Evolutionary conservation across 2,329 filamentous ascomycete genomes (phyloP), one percentile per base, ranked within the genome.

Genomic region (Claviceps maximensis): DNA sequence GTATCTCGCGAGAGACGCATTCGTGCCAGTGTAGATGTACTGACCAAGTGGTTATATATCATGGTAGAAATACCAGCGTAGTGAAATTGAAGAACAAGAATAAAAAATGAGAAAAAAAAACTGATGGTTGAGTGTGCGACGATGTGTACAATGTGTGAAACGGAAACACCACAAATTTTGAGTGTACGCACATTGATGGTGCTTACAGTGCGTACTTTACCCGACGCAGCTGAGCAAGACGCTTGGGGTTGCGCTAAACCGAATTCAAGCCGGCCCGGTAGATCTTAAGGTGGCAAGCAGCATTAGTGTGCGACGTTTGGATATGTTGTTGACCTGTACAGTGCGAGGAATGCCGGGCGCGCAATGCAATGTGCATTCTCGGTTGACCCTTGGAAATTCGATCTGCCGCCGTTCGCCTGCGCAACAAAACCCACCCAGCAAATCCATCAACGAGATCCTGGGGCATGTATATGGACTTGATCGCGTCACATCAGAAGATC

Each of bases 21-120:
- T 54, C 41, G 55, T 50, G 48, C 54, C 58, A 55, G 56, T 54
- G 51, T 47, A 47, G 58, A 57, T 58, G 49, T 56, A 41, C 55
- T 56, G 54, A 58, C 58, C 62, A 63, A 64, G 62, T 64, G 62
- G 58, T 59, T 60, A 58, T 58, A 50, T 53, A 54, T 58, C 54
- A 53, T 33, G 49, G 47, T 53, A 47, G 47, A 41, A 53, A 54
- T 46, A 54, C 52, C 52, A 52, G 54, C 53, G 53, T 59, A 58
- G 53, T 53, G 53, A 56, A 54, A 58, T 50, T 44, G 51, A 52
- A 52, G 45, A 49, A 48, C n/a, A 45, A 55, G 42, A 38, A 23
- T 47, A 31, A 55, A 23, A 29, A 41, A 7, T 4, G 7, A 8
- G 1, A 53, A 19, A 19, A 19, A 29, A 47, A 47, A 27, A 17